Percentiles rank a stretch among this genome's conserved stretches.
Conservation (phyloP, 192 early-diverging fungal genomes). For the Physocladia obscura region DNA sequence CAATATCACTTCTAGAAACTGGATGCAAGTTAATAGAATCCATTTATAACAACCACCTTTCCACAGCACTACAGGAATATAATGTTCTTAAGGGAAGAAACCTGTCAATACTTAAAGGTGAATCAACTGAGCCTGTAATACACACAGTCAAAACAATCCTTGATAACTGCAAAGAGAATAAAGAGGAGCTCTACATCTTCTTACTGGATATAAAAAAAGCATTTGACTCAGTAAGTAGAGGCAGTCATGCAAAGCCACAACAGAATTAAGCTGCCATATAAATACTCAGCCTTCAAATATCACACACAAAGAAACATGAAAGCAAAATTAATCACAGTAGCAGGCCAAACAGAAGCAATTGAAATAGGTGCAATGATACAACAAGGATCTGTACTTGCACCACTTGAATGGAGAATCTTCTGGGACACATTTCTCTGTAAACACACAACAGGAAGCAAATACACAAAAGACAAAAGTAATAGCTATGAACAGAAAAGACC, state of each 20-base stretch:
- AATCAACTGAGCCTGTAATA: background rate
- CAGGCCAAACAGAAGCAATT: background rate
- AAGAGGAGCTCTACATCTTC: background rate
- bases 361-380: background rate
- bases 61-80: background rate
- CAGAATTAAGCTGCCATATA: no score
- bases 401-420: no score
- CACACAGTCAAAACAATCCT: background rate
- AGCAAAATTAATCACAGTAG: background rate
- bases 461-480: no score
- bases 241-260: background rate
- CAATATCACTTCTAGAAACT: no score
- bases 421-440: no score
- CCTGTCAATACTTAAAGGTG: background rate
- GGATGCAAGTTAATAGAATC: background rate
- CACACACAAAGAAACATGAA: background rate
- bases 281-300: no score
- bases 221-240: no score
- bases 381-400: no score
- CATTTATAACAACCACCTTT: background rate
- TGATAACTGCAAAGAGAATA: background rate
- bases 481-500: no score
- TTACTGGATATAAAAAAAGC: background rate
- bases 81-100: background rate
- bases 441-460: no score